Conservation (phyloP, 164 flowering plant genomes). For the Amborella trichopoda region DNA sequence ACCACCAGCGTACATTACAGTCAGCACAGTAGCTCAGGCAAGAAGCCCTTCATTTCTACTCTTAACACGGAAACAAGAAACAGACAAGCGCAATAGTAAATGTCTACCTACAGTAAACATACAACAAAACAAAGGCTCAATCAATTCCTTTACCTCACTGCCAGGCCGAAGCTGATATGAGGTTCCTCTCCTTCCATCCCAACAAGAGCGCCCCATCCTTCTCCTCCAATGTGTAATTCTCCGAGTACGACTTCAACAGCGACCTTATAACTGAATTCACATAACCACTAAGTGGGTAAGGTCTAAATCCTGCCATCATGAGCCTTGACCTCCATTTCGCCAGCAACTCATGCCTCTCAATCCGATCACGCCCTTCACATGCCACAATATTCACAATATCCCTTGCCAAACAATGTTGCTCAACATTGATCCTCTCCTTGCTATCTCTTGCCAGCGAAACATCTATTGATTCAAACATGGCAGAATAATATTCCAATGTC, state of each 20-base stretch:
- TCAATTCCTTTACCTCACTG: constrained; percentile 33
- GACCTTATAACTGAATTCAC: constrained; percentile 44
- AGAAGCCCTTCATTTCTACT: too few relatives aligned
- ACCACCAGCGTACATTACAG: too few relatives aligned
- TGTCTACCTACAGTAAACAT: too few relatives aligned
- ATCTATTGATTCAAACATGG: constrained; percentile 78
- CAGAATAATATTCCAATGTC: constrained; percentile 50
- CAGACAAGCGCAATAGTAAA: too few relatives aligned
- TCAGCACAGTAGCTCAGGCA: too few relatives aligned
- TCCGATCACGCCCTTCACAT: constrained; percentile 65
- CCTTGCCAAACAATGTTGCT: constrained; percentile 67
- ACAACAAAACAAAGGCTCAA: background rate
- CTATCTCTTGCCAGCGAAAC: constrained; percentile 37
- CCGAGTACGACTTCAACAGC: constrained; percentile 39
- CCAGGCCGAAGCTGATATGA: constrained; percentile 77
- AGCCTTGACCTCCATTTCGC: constrained; percentile 78
- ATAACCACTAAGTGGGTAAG: constrained; percentile 47
- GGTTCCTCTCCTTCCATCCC: constrained; percentile 59
- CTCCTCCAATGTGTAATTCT: constrained; percentile 55
- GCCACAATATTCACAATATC: constrained; percentile 74
- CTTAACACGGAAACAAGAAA: too few relatives aligned
- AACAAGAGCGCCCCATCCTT: constrained; percentile 58
- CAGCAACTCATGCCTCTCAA: constrained; percentile 68
- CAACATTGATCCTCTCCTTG: constrained; percentile 53
- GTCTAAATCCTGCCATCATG: constrained; percentile 66